Evolutionary conservation across 371 early-diverging fungal genomes (phyloP).

Genomic region (Saksenaea vasiformis): DNA sequence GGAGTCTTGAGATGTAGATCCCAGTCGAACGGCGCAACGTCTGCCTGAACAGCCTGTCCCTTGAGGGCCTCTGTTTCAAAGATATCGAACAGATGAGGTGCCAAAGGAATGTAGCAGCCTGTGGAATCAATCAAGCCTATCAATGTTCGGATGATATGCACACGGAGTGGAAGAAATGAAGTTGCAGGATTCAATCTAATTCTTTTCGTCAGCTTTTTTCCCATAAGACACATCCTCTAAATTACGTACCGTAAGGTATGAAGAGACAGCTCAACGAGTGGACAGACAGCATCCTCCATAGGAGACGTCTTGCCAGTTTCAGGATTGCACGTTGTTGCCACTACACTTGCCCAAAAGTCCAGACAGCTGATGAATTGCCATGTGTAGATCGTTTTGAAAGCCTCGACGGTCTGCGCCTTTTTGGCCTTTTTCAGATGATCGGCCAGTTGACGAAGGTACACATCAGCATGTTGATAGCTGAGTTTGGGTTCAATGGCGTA

Average conservation of each 20-base stretch:
- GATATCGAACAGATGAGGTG: constrained; percentile 61
- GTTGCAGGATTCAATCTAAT: constrained; percentile 79
- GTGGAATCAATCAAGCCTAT: constrained; percentile 63
- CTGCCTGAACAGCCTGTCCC: constrained; percentile 52
- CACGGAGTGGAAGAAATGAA: constrained; percentile 88
- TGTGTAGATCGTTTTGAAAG: constrained; percentile 85
- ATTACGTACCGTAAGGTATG: constrained; percentile 29
- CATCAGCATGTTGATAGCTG: constrained; percentile 85
- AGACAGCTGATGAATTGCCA: constrained; percentile 93
- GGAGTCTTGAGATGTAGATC: constrained; percentile 75
- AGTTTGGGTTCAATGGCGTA: constrained; percentile 71
- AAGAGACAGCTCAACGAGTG: constrained; percentile 35
- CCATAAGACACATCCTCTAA: background rate
- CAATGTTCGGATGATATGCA: constrained; percentile 78
- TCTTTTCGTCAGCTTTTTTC: background rate
- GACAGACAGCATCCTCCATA: constrained; percentile 41
- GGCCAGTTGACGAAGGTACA: constrained; percentile 89
- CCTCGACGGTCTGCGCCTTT: constrained; percentile 75
- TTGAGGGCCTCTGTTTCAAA: constrained; percentile 55
- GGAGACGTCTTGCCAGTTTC: constrained; percentile 26
- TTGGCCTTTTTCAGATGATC: constrained; percentile 86
- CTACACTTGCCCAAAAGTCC: constrained; percentile 82
- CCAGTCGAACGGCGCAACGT: constrained; percentile 67
- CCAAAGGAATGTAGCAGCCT: constrained; percentile 48
- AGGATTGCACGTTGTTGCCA: constrained; percentile 69